Evolutionary conservation across 192 early-diverging fungal genomes (phyloP).

Genomic region (Chytriomyces sp.): DNA sequence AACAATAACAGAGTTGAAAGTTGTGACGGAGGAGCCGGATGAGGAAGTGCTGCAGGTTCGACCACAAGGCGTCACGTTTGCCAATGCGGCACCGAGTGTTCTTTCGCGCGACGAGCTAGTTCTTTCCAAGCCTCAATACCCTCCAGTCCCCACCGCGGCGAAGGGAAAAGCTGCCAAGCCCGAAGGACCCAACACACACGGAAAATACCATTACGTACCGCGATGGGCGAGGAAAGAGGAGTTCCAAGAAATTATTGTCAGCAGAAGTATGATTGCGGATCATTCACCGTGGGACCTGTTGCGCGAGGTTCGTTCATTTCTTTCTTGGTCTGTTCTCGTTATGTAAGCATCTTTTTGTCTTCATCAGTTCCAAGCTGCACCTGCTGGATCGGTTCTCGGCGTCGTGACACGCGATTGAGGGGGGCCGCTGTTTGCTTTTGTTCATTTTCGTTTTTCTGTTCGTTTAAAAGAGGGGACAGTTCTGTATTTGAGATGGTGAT

Average conservation of each 20-base stretch:
- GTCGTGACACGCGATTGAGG: conserved; percentile 29
- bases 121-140: conserved; percentile 29
- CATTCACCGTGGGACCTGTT: conserved; percentile 37
- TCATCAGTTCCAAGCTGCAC: conserved; percentile 28
- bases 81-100: not conserved
- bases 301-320: conserved; percentile 22
- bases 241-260: conserved; percentile 38
- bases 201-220: conserved; percentile 39
- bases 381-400: conserved; percentile 32
- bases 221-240: conserved; percentile 39
- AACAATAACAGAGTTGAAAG: not conserved
- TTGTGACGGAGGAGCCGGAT: not conserved
- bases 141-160: not conserved
- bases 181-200: not conserved
- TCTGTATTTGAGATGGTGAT: too few species aligned
- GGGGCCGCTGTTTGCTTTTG: not conserved
- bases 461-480: too few species aligned
- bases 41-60: not conserved
- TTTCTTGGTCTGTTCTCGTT: not conserved
- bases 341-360: not conserved
- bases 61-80: not conserved
- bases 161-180: conserved; percentile 1
- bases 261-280: conserved; percentile 36
- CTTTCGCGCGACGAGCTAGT: not conserved
- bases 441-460: not conserved